phyloP scores from a whole-genome alignment of 345 rosid species.

The Hibiscus trionum region DNA sequence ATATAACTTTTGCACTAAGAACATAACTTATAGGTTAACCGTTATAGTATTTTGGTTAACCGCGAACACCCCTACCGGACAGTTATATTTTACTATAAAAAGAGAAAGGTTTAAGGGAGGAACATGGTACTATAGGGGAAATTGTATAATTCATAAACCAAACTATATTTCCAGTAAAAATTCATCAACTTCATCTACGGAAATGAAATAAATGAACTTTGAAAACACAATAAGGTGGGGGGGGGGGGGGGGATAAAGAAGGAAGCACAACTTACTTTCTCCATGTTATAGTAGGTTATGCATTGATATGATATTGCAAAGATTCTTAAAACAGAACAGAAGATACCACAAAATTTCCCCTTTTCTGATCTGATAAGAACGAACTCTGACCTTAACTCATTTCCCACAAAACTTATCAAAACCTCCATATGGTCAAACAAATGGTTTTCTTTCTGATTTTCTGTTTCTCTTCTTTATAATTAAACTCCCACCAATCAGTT shows the following conservation, averaged over 20 bases:
- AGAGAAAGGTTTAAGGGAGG: background rate
- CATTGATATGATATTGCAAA: conserved; percentile 21
- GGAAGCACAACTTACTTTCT: conserved; percentile 30
- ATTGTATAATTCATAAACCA: background rate
- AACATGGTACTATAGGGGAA: background rate
- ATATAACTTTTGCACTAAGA: too few species aligned
- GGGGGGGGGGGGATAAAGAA: background rate
- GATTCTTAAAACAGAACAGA: conserved; percentile 24
- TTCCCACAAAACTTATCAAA: conserved; percentile 6
- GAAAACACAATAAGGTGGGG: background rate
- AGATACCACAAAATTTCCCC: conserved; percentile 17
- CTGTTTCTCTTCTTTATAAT: background rate
- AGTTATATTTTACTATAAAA: background rate
- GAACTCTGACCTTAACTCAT: conserved; percentile 17
- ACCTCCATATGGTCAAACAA: background rate
- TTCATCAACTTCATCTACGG: background rate
- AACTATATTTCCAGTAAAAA: background rate
- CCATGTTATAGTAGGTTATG: conserved; percentile 18
- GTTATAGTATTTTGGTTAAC: too few species aligned
- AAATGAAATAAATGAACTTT: background rate
- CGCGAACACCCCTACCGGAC: too few species aligned
- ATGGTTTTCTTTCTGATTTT: background rate
- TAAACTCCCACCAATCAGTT: background rate
- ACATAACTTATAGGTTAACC: too few species aligned
- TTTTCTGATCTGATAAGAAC: conserved; percentile 17